Percentiles rank a stretch among this genome's conserved stretches.
phyloP scores from a whole-genome alignment of 2,329 filamentous ascomycete genomes.

The Coleophoma crateriformis region DNA sequence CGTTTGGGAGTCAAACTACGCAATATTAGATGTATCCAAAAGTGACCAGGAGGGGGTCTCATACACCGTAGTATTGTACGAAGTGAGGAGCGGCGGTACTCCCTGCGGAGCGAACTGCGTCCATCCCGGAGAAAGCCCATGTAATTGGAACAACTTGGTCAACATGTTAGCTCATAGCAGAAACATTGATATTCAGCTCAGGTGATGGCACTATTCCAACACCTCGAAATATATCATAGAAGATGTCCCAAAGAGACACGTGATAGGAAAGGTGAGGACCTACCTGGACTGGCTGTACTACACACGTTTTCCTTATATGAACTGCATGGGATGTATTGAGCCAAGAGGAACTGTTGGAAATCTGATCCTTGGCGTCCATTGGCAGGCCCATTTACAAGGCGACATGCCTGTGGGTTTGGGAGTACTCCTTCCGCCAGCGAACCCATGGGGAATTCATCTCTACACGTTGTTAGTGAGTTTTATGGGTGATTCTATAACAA shows the following conservation, averaged over 20 bases:
- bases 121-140: too few relatives aligned
- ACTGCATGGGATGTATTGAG: slow-evolving; percentile 3
- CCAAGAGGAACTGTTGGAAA: slow-evolving; percentile 3
- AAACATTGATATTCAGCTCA: neutral
- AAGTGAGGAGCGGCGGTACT: neutral
- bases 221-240: neutral
- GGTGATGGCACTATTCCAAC: neutral
- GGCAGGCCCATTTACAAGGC: slow-evolving; percentile 8
- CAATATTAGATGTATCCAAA: neutral
- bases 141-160: too few relatives aligned
- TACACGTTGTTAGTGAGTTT: neutral
- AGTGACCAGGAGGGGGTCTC: neutral
- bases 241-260: neutral
- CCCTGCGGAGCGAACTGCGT: too few relatives aligned
- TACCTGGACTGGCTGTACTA: neutral
- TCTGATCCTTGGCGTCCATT: slow-evolving; percentile 10
- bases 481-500: neutral
- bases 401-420: slow-evolving; percentile 4
- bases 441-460: slow-evolving; percentile 10
- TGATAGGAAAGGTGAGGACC: neutral
- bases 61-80: slow-evolving; percentile 4
- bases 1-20: slow-evolving; percentile 8
- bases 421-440: slow-evolving; percentile 1
- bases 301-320: neutral
- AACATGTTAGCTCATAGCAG: neutral